Evolutionary conservation across 768 basidiomycete species (phyloP), one percentile per base, ranked within the genome.

Genomic region (Calocera viscosa): DNA sequence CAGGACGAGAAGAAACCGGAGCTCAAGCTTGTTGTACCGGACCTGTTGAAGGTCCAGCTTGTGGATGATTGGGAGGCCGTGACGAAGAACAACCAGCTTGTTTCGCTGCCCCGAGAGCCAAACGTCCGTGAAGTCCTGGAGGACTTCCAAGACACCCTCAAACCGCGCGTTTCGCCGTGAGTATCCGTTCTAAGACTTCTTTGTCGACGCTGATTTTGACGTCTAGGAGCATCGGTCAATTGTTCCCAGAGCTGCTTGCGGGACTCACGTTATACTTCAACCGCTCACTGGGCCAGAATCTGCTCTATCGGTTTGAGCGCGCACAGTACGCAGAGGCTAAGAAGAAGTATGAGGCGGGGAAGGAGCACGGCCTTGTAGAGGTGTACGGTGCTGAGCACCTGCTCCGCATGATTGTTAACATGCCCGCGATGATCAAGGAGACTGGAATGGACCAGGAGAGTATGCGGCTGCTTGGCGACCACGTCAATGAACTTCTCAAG

Each of bases 21-120:
- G 72, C 86, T 98, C 82, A 92, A 91, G 77, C 80, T 99, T 64
- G 83, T 80, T 67, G 86, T 96, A 2, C 96, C 95, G 0, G 96
- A 97, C 72, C 75, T 83, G n/a, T 81, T 98, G 69, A 97, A 96
- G 75, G 82, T 86, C 33, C 81, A 89, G 60, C 81, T 99, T 39
- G 94, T 98, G 1, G 94, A 98, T 73, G 96, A 98, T 71, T 99
- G 96, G 96, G 95, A 98, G 76, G 85, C 87, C 2, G 86, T 98
- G 40, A 98, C 96, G 65, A 97, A 96, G 79, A 90, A 94, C 74
- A 86, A 86, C 71, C 90, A 93, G 93, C 81, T 96, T 63, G 90
- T 98, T 1, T 79, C 87, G 0, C 78, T 99, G 5, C 93, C 94
- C 24, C 83, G 93, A 32, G 80, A 75, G 22, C 94, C 93, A 0